A percentile compares a stretch with the other conserved stretches of the same genome.
phyloP scores from a whole-genome alignment of 2,329 filamentous ascomycete species.

The Xylariaceae sp. region DNA sequence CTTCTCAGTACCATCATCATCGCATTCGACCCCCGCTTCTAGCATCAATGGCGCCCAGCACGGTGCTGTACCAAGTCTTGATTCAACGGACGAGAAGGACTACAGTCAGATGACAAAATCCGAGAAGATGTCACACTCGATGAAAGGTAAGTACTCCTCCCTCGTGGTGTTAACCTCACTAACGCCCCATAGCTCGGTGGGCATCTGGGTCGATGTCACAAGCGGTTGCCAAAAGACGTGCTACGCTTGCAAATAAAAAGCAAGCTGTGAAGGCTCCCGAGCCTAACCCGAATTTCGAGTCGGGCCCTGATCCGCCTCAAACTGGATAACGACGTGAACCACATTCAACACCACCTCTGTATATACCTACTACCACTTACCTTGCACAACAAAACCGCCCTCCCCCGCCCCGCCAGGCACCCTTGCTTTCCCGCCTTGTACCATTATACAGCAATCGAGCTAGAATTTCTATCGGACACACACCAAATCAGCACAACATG shows the following conservation, averaged over 20 bases:
- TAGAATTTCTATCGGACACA: no score
- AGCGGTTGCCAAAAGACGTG: slow-evolving; percentile 60
- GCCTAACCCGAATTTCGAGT: slow-evolving; percentile 13
- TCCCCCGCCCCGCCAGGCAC: no score
- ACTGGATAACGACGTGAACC: neutral
- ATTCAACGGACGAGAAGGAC: slow-evolving; percentile 46
- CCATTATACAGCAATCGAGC: no score
- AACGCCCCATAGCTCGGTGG: slow-evolving; percentile 50
- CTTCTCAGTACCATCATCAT: slow-evolving; percentile 19
- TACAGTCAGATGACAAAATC: slow-evolving; percentile 63
- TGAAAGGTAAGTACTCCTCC: slow-evolving; percentile 53
- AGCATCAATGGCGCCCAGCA: slow-evolving; percentile 17
- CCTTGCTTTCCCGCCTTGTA: no score
- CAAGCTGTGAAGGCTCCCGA: slow-evolving; percentile 36
- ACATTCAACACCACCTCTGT: no score
- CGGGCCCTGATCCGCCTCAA: slow-evolving; percentile 4
- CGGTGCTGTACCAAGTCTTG: slow-evolving; percentile 31
- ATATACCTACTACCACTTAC: no score
- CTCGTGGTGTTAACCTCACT: neutral
- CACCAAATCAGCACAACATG: no score
- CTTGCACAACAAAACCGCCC: no score
- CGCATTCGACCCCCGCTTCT: slow-evolving; percentile 15
- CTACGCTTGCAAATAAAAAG: slow-evolving; percentile 59
- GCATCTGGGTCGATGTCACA: slow-evolving; percentile 58
- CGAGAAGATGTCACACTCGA: slow-evolving; percentile 64